Evolutionary conservation across 176 grass and related monocot genomes (phyloP), one percentile per base, ranked within the genome.

Genomic region (Tuctoria greenei): DNA sequence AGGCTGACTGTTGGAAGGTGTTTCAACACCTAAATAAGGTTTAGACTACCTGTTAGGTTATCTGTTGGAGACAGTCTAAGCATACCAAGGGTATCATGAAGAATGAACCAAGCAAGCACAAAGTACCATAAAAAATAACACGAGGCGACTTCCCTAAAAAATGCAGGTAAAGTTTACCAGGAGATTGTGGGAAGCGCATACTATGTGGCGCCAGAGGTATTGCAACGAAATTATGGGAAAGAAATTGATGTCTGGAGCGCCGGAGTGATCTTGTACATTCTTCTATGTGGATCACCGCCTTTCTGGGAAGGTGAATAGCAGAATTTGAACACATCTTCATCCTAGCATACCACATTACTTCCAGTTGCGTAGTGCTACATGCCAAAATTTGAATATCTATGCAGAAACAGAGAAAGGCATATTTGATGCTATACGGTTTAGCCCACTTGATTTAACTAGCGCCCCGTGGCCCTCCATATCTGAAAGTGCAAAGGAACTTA

Each of bases 221-320:
- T 97, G 65, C 50, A 46, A 18, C 57, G 17, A 42, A 93, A 82
- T 6, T 97, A 97, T 7, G 93, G 90, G n/a, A 93, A 73, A 83
- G 93, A 97, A 43, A 86, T 85, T 8, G 93, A 93, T 60, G 70
- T 97, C 9, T 97, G 90, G 90, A 97, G 90, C 10, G 90, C 93
- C 6, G 90, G 93, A 56, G 72, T 97, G 28, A 97, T 97, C 52
- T 54, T 97, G 50, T 97, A 93, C 42, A 93, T 93, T 78, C 90
- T 97, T 45, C 57, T 97, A 77, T 87, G 75, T 10, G 90, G 90
- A 11, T 50, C 66, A 2, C 85, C 90, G 2, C 90, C 93, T 77
- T 97, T 91, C 79, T 93, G 77, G 83, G 93, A 59, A 72, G 93
- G 93, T 91, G 83, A 62, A 5, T 57, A 31, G n/a, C 1, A 49